These are phyloP conservation scores for Phytophthora quininea DNA, from an alignment of 352 stramenopile species.

Conservation along the genomic window DNA sequence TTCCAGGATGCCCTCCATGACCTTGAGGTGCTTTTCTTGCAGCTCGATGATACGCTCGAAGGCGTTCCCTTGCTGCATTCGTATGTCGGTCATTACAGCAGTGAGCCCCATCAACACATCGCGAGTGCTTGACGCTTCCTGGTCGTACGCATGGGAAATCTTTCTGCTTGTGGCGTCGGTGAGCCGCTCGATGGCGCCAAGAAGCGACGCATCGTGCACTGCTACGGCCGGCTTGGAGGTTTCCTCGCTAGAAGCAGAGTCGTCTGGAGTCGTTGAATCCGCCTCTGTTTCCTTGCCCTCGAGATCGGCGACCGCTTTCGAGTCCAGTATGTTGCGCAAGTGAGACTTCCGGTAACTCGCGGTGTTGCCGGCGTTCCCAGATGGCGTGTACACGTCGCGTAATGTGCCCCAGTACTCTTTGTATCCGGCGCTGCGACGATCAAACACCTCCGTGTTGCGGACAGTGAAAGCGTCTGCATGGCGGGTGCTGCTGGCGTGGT, in stretches of 20 bases:
- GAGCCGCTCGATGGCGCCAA: slow-evolving; percentile 68
- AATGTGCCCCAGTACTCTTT: slow-evolving; percentile 80
- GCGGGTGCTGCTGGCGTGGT: slow-evolving; percentile 62
- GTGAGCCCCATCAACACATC: slow-evolving; percentile 46
- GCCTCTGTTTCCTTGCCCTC: slow-evolving; percentile 45
- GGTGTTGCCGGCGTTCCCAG: slow-evolving; percentile 13
- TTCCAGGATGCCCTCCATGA: slow-evolving; percentile 66
- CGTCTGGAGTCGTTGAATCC: slow-evolving; percentile 63
- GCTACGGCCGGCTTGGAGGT: slow-evolving; percentile 48
- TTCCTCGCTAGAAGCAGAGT: slow-evolving; percentile 48
- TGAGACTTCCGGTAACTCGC: slow-evolving; percentile 22
- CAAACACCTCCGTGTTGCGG: slow-evolving; percentile 36
- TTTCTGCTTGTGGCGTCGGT: slow-evolving; percentile 65
- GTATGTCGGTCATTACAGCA: slow-evolving; percentile 58
- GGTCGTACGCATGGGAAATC: slow-evolving; percentile 40
- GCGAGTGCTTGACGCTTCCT: slow-evolving; percentile 34
- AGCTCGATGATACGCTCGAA: slow-evolving; percentile 62
- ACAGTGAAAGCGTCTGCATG: slow-evolving; percentile 47
- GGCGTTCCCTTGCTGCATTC: slow-evolving; percentile 48
- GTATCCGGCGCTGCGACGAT: slow-evolving; percentile 60
- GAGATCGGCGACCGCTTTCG: slow-evolving; percentile 4
- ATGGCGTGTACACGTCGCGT: slow-evolving; percentile 64
- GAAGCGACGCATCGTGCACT: slow-evolving; percentile 63
- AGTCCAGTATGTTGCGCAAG: slow-evolving; percentile 9
- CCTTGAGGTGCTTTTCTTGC: slow-evolving; percentile 71